Evolutionary conservation across 2,329 filamentous ascomycete genomes (phyloP).

Genomic region (Penicillium sp.): DNA sequence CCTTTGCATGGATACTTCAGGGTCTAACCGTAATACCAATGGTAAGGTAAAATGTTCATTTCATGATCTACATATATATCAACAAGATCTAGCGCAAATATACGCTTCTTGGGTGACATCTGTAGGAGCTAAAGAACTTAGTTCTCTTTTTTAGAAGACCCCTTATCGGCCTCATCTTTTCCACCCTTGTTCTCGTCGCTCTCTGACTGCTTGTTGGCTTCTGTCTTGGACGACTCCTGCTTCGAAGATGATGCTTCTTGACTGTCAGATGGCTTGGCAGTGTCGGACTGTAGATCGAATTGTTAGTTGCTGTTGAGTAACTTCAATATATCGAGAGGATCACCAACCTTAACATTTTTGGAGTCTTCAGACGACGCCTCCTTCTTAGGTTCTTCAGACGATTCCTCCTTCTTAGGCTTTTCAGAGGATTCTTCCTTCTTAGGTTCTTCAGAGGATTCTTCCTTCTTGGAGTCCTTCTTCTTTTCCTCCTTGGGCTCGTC

Average conservation of each 20-base stretch:
- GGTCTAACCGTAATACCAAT: not conserved
- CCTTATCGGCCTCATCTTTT: not conserved
- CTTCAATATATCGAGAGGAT: not conserved
- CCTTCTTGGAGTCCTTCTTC: not conserved
- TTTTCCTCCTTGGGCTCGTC: conserved; percentile 8
- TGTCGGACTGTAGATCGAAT: not conserved
- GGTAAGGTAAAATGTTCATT: not conserved
- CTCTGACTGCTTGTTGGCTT: not conserved
- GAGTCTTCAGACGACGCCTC: conserved; percentile 17
- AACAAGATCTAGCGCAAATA: not conserved
- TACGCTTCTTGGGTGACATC: not conserved
- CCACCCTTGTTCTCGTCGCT: not conserved
- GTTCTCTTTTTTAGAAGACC: not conserved
- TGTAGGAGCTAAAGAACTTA: not conserved
- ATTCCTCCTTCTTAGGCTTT: not conserved
- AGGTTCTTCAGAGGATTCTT: too few species aligned
- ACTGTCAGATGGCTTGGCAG: not conserved
- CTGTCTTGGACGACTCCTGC: not conserved
- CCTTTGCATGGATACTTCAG: not conserved
- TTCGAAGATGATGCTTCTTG: not conserved
- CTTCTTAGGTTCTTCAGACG: conserved; percentile 7
- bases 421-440: not conserved
- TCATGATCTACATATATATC: not conserved
- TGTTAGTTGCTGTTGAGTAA: not conserved
- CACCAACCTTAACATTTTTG: conserved; percentile 23